Percentiles rank a stretch among this genome's conserved stretches.
phyloP scores from a whole-genome alignment of 108 stramenopile genomes.

The Skeletonema grethae region DNA sequence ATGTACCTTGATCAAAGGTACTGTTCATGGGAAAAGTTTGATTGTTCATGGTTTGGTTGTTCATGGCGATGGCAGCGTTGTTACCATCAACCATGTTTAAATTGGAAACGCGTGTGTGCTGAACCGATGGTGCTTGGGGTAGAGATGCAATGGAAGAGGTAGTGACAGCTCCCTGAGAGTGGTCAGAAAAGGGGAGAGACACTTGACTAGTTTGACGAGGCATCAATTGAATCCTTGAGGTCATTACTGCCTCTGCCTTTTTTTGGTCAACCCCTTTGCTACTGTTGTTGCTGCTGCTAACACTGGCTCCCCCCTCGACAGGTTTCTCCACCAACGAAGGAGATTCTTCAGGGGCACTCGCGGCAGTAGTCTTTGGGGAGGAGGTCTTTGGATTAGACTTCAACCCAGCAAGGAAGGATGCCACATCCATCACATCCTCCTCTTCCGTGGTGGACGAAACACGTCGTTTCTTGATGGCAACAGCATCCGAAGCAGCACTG shows the following conservation, averaged over 20 bases:
- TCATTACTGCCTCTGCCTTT: neutral
- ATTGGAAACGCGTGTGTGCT: neutral
- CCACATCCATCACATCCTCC: neutral
- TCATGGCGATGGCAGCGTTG: neutral
- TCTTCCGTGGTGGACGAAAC: neutral
- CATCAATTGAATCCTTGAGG: neutral
- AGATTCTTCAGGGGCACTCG: neutral
- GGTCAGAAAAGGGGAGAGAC: neutral
- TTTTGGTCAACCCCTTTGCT: neutral
- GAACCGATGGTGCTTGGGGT: neutral
- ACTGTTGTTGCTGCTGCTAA: neutral
- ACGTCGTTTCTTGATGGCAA: neutral
- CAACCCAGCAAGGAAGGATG: constrained; percentile 2
- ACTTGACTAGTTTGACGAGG: neutral
- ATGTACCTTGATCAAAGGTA: neutral
- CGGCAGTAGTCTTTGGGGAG: neutral
- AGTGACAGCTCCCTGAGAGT: neutral
- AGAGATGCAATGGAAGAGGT: neutral
- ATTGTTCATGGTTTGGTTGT: neutral
- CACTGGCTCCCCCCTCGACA: neutral
- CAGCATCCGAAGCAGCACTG: neutral
- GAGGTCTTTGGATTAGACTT: neutral
- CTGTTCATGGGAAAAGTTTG: neutral
- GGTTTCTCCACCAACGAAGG: neutral
- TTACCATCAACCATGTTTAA: neutral